Evolutionary conservation across 2,329 filamentous ascomycete genomes (phyloP), one percentile per base, ranked within the genome.

Genomic region (Cladobotryum mycophilum): DNA sequence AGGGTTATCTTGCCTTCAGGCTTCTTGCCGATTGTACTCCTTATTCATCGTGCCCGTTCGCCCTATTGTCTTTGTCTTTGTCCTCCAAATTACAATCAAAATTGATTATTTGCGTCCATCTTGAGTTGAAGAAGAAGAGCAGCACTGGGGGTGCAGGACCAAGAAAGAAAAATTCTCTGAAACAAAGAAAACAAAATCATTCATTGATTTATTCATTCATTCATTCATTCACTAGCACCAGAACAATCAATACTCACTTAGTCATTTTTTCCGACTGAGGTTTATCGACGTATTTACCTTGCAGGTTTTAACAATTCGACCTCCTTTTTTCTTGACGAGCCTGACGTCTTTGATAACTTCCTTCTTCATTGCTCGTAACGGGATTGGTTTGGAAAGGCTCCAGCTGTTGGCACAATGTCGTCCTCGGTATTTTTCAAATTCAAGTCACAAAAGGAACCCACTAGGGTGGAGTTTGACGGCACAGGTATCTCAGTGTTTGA

Each of bases 351-450:
- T 44, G 47, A 50, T 47, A 53, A 53, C 54, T 48, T 59, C 42
- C 47, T 58, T 55, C 51, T 55, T 54, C 58, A 58, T 66, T 53
- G 40, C 51, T 45, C 40, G 51, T 53, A 49, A 53, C 51, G 33
- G 60, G 57, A 62, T 56, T 56, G 60, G 50, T 52, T 49, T 12
- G 33, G 37, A 20, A 35, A 38, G 47, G 56, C 34, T 54, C 52
- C 56, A 55, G 46, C 49, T 49, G 47, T 56, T 53, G 55, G 67
- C 74, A 82, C 64, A 64, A 96, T 96, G 91, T 83, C 89, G 67
- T 96, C 93, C 51, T 97, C 91, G 59, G 93, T 99, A 66, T 97
- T 96, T 74, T 99, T 96, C 88, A 96, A 96, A 75, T 99, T 99
- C 85, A 97, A 96, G 75, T 97, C 92, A 61, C 90, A 95, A 68